Conservation (phyloP, 768 basidiomycete species). For the Pleurotus djamor region DNA sequence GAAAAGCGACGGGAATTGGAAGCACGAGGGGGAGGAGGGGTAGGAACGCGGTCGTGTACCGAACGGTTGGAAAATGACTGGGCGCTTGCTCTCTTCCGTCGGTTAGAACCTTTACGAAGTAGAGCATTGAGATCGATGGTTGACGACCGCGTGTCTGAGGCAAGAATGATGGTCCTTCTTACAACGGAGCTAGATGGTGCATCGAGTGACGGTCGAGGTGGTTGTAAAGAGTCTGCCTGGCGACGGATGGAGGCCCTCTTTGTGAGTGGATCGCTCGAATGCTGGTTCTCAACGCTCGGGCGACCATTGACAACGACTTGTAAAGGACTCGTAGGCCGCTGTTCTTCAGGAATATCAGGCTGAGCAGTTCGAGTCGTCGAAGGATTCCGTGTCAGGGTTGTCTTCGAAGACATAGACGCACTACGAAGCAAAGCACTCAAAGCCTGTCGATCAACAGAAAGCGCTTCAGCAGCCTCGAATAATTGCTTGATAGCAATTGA, state of each 20-base stretch:
- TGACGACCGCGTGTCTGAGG: constrained; percentile 62
- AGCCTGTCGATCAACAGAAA: constrained; percentile 73
- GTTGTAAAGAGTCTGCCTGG: constrained; percentile 33
- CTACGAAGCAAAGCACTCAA: constrained; percentile 63
- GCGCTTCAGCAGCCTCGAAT: constrained; percentile 71
- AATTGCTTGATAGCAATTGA: constrained; percentile 65
- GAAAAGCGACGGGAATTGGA: constrained; percentile 60
- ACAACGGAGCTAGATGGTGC: constrained; percentile 51
- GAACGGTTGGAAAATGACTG: constrained; percentile 66
- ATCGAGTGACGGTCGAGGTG: constrained; percentile 34
- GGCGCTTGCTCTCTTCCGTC: constrained; percentile 63
- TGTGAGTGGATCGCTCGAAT: constrained; percentile 24
- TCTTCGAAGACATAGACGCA: constrained; percentile 55
- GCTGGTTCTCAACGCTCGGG: constrained; percentile 15
- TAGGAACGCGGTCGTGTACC: constrained; percentile 78
- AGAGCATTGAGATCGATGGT: constrained; percentile 53
- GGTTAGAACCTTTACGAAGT: constrained; percentile 54
- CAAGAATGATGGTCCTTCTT: constrained; percentile 77
- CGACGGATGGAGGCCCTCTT: constrained; percentile 33
- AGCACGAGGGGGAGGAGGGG: constrained; percentile 77
- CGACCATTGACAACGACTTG: constrained; percentile 17
- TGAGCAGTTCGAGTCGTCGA: constrained; percentile 30
- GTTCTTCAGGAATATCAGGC: constrained; percentile 24
- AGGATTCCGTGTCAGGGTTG: constrained; percentile 39
- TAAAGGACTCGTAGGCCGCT: neutral